These are phyloP conservation scores for Coemansia sp. DNA, from an alignment of 371 early-diverging fungal genomes.

Conservation along the genomic window DNA sequence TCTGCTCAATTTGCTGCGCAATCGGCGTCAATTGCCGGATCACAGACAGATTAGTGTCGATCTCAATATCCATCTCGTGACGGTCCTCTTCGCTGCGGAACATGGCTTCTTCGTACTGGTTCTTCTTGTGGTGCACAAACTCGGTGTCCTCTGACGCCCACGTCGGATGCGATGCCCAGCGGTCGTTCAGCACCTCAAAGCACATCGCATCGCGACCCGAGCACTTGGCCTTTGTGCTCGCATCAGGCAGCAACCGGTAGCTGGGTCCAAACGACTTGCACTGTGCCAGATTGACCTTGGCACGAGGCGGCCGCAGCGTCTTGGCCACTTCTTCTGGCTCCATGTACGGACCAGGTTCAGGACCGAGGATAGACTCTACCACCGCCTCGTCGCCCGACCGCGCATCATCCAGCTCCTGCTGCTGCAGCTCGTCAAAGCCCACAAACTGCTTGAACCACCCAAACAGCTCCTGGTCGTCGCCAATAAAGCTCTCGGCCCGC, in stretches of 20 bases:
- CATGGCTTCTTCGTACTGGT: slow-evolving; percentile 91
- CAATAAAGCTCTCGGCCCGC: slow-evolving; percentile 78
- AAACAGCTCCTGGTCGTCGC: slow-evolving; percentile 76
- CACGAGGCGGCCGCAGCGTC: slow-evolving; percentile 42
- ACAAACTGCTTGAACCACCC: slow-evolving; percentile 93
- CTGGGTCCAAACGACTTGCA: slow-evolving; percentile 51
- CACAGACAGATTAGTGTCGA: slow-evolving; percentile 88
- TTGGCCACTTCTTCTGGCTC: slow-evolving; percentile 44
- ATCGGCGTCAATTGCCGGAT: slow-evolving; percentile 53
- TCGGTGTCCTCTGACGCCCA: slow-evolving; percentile 93
- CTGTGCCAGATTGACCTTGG: slow-evolving; percentile 26
- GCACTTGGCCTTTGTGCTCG: slow-evolving; percentile 56
- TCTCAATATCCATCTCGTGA: slow-evolving; percentile 97
- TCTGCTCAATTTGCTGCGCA: too few species aligned
- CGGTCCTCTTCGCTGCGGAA: slow-evolving; percentile 97
- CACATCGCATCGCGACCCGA: slow-evolving; percentile 87
- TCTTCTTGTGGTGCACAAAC: slow-evolving; percentile 92
- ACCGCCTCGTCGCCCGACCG: slow-evolving; percentile 46
- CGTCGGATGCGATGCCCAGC: slow-evolving; percentile 93
- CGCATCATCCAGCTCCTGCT: slow-evolving; percentile 32
- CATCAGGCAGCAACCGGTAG: slow-evolving; percentile 50
- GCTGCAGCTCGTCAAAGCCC: slow-evolving; percentile 72
- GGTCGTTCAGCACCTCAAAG: slow-evolving; percentile 93
- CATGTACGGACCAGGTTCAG: slow-evolving; percentile 37
- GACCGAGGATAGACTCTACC: slow-evolving; percentile 40